These are phyloP conservation scores for Cryomyces antarcticus DNA, from an alignment of 495 filamentous ascomycete genomes.

Conservation along the genomic window DNA sequence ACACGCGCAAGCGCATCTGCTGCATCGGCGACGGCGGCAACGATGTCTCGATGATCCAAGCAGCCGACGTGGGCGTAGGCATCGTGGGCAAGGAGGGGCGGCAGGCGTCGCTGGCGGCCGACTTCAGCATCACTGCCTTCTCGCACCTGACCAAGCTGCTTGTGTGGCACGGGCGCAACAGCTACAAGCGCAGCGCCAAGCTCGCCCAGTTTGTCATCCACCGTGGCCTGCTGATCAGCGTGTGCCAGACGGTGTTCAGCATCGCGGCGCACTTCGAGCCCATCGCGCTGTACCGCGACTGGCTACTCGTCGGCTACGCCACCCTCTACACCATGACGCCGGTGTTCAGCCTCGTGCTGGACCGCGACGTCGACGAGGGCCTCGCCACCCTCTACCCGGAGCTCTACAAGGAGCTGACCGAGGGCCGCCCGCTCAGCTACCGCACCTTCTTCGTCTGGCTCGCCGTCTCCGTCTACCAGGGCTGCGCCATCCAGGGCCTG, in stretches of 20 bases:
- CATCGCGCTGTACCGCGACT: constrained; percentile 80
- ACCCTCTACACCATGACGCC: constrained; percentile 90
- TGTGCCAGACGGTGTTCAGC: constrained; percentile 94
- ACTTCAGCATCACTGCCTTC: constrained; percentile 92
- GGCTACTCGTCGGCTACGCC: constrained; percentile 93
- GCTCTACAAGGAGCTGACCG: constrained; percentile 86
- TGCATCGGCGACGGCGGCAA: constrained; percentile 97
- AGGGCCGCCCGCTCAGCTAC: constrained; percentile 67
- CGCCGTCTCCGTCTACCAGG: constrained; percentile 87
- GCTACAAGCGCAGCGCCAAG: constrained; percentile 89
- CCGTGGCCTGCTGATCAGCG: constrained; percentile 78
- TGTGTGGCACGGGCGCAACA: constrained; percentile 95
- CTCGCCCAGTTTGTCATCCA: constrained; percentile 97
- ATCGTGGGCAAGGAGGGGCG: constrained; percentile 96
- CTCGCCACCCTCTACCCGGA: constrained; percentile 92
- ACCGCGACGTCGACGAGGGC: constrained; percentile 83
- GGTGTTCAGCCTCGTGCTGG: constrained; percentile 89
- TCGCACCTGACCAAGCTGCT: constrained; percentile 89
- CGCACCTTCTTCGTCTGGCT: constrained; percentile 95
- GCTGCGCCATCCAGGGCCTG: constrained; percentile 78
- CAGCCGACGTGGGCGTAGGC: constrained; percentile 90
- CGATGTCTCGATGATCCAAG: constrained; percentile 98
- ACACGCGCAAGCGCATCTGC: constrained; percentile 83
- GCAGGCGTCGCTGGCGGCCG: constrained; percentile 83
- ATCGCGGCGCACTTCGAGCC: constrained; percentile 82